Percentiles rank a stretch among this genome's conserved stretches.
Evolutionary conservation across 2,329 filamentous ascomycete species (phyloP).

Genomic region (Magnaporthiopsis incrustans): DNA sequence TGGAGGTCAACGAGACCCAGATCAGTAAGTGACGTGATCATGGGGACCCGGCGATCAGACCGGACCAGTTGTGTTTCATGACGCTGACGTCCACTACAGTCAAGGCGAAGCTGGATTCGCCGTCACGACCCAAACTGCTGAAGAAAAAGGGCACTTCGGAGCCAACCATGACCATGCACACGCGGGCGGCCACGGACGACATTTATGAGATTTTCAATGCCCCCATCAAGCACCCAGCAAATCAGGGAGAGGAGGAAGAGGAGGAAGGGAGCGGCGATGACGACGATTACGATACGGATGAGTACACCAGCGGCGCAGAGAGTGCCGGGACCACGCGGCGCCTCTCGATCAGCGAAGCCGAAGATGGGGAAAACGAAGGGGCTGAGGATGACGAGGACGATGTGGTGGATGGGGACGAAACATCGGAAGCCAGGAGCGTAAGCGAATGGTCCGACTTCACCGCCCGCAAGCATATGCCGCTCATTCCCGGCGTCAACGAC

Average conservation of each 20-base stretch:
- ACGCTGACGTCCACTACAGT: conserved; percentile 43
- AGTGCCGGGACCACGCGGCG: conserved; percentile 66
- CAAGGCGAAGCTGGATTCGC: conserved; percentile 88
- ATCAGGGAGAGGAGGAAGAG: conserved; percentile 20
- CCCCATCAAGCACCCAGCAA: conserved; percentile 45
- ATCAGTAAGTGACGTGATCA: conserved; percentile 58
- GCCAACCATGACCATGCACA: conserved; percentile 98
- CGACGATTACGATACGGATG: conserved; percentile 60
- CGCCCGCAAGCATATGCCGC: conserved; percentile 60
- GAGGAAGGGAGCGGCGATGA: conserved; percentile 46
- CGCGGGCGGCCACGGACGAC: conserved; percentile 88
- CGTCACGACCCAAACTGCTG: conserved; percentile 73
- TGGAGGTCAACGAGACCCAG: conserved; percentile 85
- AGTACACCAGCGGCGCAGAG: conserved; percentile 80
- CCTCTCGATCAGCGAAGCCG: conserved; percentile 36
- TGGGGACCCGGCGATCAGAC: background rate
- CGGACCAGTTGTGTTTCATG: background rate
- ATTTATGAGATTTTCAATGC: conserved; percentile 97
- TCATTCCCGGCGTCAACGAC: conserved; percentile 28
- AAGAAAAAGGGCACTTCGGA: conserved; percentile 63
- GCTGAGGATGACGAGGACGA: conserved; percentile 31
- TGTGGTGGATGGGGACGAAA: conserved; percentile 36
- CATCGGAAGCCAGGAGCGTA: conserved; percentile 51
- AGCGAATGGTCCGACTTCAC: conserved; percentile 90
- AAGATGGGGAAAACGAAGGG: conserved; percentile 30